phyloP scores from a whole-genome alignment of 441 rosid genomes.

The Pelargonium citronellum region DNA sequence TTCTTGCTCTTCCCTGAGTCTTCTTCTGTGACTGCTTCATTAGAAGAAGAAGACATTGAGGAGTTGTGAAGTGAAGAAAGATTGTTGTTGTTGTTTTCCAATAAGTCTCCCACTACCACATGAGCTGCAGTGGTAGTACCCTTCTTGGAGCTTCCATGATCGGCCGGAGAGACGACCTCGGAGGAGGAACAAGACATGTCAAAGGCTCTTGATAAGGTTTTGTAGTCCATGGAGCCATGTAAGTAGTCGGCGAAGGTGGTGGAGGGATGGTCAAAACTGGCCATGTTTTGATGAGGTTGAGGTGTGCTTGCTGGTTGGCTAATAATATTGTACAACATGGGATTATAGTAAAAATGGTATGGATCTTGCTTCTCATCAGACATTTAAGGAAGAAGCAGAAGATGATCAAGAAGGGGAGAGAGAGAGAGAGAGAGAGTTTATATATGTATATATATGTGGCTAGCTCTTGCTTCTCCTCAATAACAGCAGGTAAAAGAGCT shows the following conservation, averaged over 20 bases:
- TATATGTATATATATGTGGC: background rate
- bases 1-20: constrained; percentile 33
- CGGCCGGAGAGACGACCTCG: constrained; percentile 37
- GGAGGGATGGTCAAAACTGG: constrained; percentile 28
- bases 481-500: too few relatives aligned
- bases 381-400: constrained; percentile 28
- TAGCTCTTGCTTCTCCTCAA: background rate
- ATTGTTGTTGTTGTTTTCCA: background rate
- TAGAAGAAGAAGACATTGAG: constrained; percentile 49
- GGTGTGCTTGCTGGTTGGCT: constrained; percentile 22
- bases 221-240: constrained; percentile 42
- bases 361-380: constrained; percentile 41
- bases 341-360: constrained; percentile 30
- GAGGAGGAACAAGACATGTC: constrained; percentile 56
- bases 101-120: too few relatives aligned
- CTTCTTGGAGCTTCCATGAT: constrained; percentile 17
- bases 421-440: too few relatives aligned
- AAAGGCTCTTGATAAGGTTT: constrained; percentile 41
- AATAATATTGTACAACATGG: constrained; percentile 16
- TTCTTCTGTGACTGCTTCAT: constrained; percentile 34
- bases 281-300: background rate
- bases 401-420: background rate
- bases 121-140: too few relatives aligned
- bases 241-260: constrained; percentile 49
- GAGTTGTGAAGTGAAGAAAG: constrained; percentile 12